Percentiles rank a stretch among this genome's conserved stretches.
Conservation (phyloP, 2,329 filamentous ascomycete genomes). For the Colletotrichum kahawae region DNA sequence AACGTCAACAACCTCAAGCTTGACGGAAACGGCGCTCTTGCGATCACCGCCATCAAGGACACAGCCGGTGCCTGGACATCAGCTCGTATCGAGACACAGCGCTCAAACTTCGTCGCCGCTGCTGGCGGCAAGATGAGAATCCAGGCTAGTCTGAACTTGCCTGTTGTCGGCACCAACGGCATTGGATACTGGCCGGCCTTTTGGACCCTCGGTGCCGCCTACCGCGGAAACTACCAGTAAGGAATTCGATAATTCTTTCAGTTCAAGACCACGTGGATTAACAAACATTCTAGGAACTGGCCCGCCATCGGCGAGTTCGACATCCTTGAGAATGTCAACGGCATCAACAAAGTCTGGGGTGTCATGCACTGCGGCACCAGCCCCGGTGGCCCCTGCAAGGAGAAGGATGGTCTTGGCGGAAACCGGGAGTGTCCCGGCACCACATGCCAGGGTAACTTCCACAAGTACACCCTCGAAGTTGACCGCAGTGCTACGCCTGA, state of each 20-base stretch:
- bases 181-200: slow-evolving; percentile 47
- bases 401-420: slow-evolving; percentile 38
- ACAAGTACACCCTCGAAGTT: slow-evolving; percentile 37
- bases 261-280: background rate
- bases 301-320: slow-evolving; percentile 49
- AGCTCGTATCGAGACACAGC: slow-evolving; percentile 44
- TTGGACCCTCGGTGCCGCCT: slow-evolving; percentile 46
- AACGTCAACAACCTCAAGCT: slow-evolving; percentile 48
- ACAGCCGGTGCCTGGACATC: slow-evolving; percentile 47
- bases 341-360: slow-evolving; percentile 36
- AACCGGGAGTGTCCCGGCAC: slow-evolving; percentile 11
- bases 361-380: slow-evolving; percentile 47
- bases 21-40: slow-evolving; percentile 52
- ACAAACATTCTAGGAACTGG: slow-evolving; percentile 36
- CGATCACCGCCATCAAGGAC: slow-evolving; percentile 47
- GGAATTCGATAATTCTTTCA: background rate
- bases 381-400: slow-evolving; percentile 46
- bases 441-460: slow-evolving; percentile 34
- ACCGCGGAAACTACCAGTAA: slow-evolving; percentile 38
- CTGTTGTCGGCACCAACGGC: slow-evolving; percentile 43
- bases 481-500: slow-evolving; percentile 36
- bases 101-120: slow-evolving; percentile 38
- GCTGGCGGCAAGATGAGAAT: slow-evolving; percentile 40
- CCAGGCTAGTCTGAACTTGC: slow-evolving; percentile 42
- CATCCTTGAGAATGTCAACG: slow-evolving; percentile 49